These are phyloP conservation scores for Pichia californica DNA, from an alignment of 805 yeast species.

Conservation along the genomic window DNA sequence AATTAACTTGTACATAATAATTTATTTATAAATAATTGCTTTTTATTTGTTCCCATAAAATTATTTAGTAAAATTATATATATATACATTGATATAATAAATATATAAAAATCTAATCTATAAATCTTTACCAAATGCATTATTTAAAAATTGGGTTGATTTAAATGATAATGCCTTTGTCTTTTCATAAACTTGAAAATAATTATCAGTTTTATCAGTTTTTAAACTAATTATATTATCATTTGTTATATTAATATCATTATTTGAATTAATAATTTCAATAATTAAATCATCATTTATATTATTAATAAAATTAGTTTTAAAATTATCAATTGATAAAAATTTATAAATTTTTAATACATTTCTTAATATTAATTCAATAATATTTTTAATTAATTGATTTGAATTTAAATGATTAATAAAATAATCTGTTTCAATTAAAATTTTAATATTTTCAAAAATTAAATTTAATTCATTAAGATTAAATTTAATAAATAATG, in stretches of 20 bases:
- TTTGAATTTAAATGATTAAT: constrained; percentile 35
- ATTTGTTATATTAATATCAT: constrained; percentile 5
- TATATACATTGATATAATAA: not conserved
- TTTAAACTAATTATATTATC: constrained; percentile 42
- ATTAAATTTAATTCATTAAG: constrained; percentile 46
- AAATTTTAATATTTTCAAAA: constrained; percentile 40
- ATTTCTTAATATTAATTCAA: constrained; percentile 19
- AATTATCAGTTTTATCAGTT: constrained; percentile 49
- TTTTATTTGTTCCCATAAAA: too few species aligned
- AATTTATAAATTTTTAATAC: constrained; percentile 22
- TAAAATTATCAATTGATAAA: constrained; percentile 18
- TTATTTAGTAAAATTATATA: constrained; percentile 1
- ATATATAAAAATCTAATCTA: not conserved
- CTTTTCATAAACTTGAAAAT: constrained; percentile 64
- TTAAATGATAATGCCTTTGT: constrained; percentile 60
- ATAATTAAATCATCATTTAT: constrained; percentile 5
- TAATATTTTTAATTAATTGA: constrained; percentile 20
- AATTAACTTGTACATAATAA: constrained; percentile 2
- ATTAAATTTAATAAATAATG: constrained; percentile 53
- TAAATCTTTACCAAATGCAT: constrained; percentile 28
- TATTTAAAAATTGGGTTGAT: constrained; percentile 49
- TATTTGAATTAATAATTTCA: constrained; percentile 24
- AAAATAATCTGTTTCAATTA: constrained; percentile 54
- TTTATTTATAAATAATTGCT: too few species aligned
- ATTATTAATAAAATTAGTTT: constrained; percentile 12